Conservation (phyloP, 257 asterid genomes). For the Scutellaria baicalensis region DNA sequence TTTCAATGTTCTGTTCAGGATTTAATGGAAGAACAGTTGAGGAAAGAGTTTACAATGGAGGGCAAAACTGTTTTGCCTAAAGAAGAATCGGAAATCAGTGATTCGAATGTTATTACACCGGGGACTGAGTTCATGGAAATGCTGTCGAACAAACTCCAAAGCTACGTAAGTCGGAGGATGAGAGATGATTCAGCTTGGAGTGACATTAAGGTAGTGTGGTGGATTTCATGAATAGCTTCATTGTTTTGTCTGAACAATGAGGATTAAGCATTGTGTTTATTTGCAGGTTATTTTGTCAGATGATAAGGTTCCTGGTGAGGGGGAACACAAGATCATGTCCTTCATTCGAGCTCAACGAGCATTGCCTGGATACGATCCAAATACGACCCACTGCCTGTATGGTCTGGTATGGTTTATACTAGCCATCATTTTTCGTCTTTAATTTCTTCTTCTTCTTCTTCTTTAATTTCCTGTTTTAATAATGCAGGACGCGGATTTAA, state of each 20-base stretch:
- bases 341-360: constrained; percentile 48
- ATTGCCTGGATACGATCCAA: constrained; percentile 45
- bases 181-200: constrained; percentile 39
- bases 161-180: constrained; percentile 28
- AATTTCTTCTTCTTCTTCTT: neutral
- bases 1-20: constrained; percentile 22
- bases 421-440: neutral
- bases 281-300: constrained; percentile 64
- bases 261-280: neutral
- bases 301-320: constrained; percentile 71
- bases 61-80: constrained; percentile 41
- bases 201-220: constrained; percentile 34
- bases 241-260: neutral
- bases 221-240: neutral
- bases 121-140: constrained; percentile 55
- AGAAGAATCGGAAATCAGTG: constrained; percentile 38
- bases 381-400: constrained; percentile 56
- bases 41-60: constrained; percentile 31
- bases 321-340: constrained; percentile 66
- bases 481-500: constrained; percentile 72
- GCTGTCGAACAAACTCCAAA: constrained; percentile 29
- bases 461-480: neutral
- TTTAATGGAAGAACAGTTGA: constrained; percentile 27
- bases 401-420: constrained; percentile 37
- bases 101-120: constrained; percentile 56